A percentile compares a stretch with the other conserved stretches of the same genome.
phyloP scores from a whole-genome alignment of 805 yeast species.

The Saccharomycopsis fibuligera region DNA sequence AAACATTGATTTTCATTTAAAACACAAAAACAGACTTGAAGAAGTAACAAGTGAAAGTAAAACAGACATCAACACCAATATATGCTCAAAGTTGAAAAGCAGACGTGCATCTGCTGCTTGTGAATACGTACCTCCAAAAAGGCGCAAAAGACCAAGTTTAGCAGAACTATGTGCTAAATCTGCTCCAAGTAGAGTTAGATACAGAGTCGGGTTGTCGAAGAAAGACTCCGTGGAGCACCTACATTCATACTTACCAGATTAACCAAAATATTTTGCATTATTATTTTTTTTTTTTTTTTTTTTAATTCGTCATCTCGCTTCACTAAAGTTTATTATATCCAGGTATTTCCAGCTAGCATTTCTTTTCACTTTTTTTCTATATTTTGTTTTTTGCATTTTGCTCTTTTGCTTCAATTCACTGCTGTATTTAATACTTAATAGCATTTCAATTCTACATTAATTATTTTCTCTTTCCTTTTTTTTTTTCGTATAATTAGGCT shows the following conservation, averaged over 20 bases:
- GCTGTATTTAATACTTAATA: neutral
- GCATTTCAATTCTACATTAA: neutral
- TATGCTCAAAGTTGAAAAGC: neutral
- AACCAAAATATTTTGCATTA: neutral
- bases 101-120: neutral
- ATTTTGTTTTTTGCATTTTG: neutral
- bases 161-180: conserved; percentile 18
- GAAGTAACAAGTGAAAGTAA: neutral
- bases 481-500: too few species aligned
- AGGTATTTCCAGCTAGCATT: neutral
- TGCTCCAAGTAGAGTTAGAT: conserved; percentile 5
- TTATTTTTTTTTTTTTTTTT: neutral
- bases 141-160: conserved; percentile 1
- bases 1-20: neutral
- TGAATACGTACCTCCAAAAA: neutral
- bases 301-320: neutral
- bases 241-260: conserved; percentile 11
- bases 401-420: neutral
- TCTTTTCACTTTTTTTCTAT: neutral
- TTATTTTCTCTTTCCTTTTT: too few species aligned
- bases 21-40: neutral
- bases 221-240: conserved; percentile 15
- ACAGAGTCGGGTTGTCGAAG: conserved; percentile 20
- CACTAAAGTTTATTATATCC: neutral
- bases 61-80: neutral